Evolutionary conservation across 352 stramenopile species (phyloP).

Genomic region (Halophytophthora batemanensis): DNA sequence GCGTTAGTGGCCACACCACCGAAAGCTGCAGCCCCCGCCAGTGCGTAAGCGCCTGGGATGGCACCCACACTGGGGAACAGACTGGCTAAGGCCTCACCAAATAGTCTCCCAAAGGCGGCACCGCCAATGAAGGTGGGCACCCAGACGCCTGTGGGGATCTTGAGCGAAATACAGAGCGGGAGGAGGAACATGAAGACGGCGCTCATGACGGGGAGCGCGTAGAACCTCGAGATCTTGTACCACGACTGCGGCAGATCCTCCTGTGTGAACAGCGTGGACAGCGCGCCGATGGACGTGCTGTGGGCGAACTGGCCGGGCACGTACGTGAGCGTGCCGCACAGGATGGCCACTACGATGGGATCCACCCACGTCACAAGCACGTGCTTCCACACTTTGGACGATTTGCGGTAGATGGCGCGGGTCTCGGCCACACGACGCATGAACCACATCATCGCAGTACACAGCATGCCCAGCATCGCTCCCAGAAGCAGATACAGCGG

Average conservation of each 20-base stretch:
- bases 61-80: slow-evolving; percentile 21
- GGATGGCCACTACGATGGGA: slow-evolving; percentile 53
- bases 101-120: slow-evolving; percentile 74
- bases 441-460: slow-evolving; percentile 54
- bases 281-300: slow-evolving; percentile 51
- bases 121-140: slow-evolving; percentile 85
- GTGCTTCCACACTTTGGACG: slow-evolving; percentile 46
- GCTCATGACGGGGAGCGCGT: slow-evolving; percentile 48
- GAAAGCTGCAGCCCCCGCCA: slow-evolving; percentile 77
- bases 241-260: slow-evolving; percentile 42
- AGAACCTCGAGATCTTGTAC: slow-evolving; percentile 63
- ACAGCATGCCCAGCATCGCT: slow-evolving; percentile 50
- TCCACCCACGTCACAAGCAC: slow-evolving; percentile 63
- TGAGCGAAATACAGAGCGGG: slow-evolving; percentile 79
- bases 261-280: slow-evolving; percentile 61
- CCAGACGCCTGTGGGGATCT: slow-evolving; percentile 80
- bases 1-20: slow-evolving; percentile 66
- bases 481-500: slow-evolving; percentile 65
- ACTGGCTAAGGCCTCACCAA: slow-evolving; percentile 53
- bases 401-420: slow-evolving; percentile 30
- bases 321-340: slow-evolving; percentile 68
- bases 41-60: slow-evolving; percentile 69
- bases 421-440: slow-evolving; percentile 54
- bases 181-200: slow-evolving; percentile 59
- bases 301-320: slow-evolving; percentile 67